These are phyloP conservation scores for Phytophthora macrochlamydospora DNA, from an alignment of 352 stramenopile species.

Conservation along the genomic window DNA sequence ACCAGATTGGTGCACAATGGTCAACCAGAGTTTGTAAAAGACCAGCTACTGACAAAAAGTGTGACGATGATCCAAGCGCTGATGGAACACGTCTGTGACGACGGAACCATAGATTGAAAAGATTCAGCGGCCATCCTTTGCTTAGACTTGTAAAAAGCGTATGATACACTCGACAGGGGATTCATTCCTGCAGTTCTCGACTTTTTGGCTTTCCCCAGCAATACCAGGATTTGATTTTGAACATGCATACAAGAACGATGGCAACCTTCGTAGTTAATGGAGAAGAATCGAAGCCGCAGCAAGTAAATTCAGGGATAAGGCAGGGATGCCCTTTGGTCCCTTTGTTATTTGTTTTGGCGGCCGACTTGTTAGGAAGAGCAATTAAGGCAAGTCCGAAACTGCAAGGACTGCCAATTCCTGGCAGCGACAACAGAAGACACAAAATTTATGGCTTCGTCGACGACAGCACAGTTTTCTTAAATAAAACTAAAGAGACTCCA, in stretches of 20 bases:
- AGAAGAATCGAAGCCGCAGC: neutral
- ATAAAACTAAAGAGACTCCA: neutral
- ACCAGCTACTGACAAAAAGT: neutral
- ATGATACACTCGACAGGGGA: neutral
- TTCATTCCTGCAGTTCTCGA: slow-evolving; percentile 1
- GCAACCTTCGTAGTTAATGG: neutral
- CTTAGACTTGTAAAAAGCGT: slow-evolving; percentile 5
- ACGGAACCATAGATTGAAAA: neutral
- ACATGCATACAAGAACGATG: neutral
- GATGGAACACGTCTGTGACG: neutral
- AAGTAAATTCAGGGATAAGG: neutral
- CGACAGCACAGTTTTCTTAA: slow-evolving; percentile 2
- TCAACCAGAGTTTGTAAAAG: slow-evolving; percentile 5
- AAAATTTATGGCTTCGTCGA: slow-evolving; percentile 3
- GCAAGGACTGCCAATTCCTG: neutral
- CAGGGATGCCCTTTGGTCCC: neutral
- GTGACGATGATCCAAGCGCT: neutral
- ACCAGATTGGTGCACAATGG: neutral
- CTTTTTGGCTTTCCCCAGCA: slow-evolving; percentile 1
- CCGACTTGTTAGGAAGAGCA: neutral
- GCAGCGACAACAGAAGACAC: neutral
- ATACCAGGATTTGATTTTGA: neutral
- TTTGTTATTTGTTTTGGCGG: slow-evolving; percentile 2
- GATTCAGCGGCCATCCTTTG: neutral
- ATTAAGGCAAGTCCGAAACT: neutral